Evolutionary conservation across 192 early-diverging fungal genomes (phyloP).

Genomic region (Coemansia sp.): DNA sequence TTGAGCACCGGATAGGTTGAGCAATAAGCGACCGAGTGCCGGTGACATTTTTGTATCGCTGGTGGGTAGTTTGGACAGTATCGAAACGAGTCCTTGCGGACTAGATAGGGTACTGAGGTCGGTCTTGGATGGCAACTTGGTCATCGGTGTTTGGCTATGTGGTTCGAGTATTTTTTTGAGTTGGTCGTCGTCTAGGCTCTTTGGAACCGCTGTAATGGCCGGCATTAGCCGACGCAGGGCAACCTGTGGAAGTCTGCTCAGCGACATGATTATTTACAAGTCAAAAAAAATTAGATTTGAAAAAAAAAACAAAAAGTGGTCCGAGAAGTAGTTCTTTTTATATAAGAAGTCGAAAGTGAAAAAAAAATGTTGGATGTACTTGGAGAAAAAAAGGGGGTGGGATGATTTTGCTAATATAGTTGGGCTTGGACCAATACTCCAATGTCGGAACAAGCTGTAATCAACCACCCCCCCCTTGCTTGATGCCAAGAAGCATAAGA

Average conservation of each 20-base stretch:
- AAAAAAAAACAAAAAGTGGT: not conserved
- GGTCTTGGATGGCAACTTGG: constrained; percentile 22
- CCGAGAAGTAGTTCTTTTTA: not conserved
- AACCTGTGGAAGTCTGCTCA: constrained; percentile 54
- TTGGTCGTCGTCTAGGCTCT: constrained; percentile 56
- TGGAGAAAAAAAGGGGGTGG: not conserved
- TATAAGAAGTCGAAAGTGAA: not conserved
- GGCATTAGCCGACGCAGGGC: constrained; percentile 55
- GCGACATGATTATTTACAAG: constrained; percentile 30
- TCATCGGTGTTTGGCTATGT: constrained; percentile 21
- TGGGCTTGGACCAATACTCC: constrained; percentile 2
- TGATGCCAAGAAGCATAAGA: not conserved
- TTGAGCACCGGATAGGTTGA: constrained; percentile 31
- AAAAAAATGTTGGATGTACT: too few relatives aligned
- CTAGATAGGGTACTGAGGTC: constrained; percentile 12
- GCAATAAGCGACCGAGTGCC: constrained; percentile 27
- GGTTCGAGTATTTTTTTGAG: constrained; percentile 51
- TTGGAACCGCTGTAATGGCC: constrained; percentile 50
- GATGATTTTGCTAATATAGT: constrained; percentile 10
- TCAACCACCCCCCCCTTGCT: too few relatives aligned
- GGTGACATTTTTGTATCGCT: constrained; percentile 7
- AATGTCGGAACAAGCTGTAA: not conserved
- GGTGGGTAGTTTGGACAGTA: constrained; percentile 25
- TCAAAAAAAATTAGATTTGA: not conserved
- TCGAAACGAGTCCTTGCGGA: constrained; percentile 27